Evolutionary conservation across 73 alveolate species (phyloP), one percentile per base, ranked within the genome.

Genomic region (Paramecium sexaurelia): DNA sequence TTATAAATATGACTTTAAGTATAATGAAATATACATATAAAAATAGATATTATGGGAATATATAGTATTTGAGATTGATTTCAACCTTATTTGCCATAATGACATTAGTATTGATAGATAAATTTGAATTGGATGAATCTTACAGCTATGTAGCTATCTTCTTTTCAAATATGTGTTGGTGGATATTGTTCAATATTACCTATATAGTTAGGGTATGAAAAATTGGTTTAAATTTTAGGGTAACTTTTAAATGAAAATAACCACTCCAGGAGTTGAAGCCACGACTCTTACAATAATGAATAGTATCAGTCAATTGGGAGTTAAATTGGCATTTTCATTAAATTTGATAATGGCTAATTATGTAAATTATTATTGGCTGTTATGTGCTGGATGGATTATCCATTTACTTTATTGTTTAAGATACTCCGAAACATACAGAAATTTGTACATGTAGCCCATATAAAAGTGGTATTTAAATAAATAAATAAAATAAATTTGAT

Each of bases 281-380:
- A 71, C 86, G 4, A 35, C 57, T 15, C 17, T 71, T 1, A 37
- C 56, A 0, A 71, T 71, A 0, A 9, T 71, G 55, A 71, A 71
- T 71, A 71, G 86, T 9, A 37, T 71, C n/a, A 71, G 57, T 33
- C 32, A 35, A 71, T 71, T 71, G 8, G 86, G 86, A 15, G 86
- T 71, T 1, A 71, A 71, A 37, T 27, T 37, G 56, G 86, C 86
- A 29, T 71, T 71, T n/a, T 71, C 86, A 15, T 1, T 36, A 37
- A 71, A 35, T 37, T 36, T 71, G 43, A 35, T 35, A 0, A 71
- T 71, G 56, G 86, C 86, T 9, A 71, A 71, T 33, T 71, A 71
- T 37, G 56, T 71, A 19, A 71, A 71, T 40, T 71, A 71, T 19
- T 71, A 71, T 61, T 61, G 83, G 83, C 5, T 61, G 43, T 19